phyloP scores from a whole-genome alignment of 1,284 basidiomycete species.

The Tremellales sp. region DNA sequence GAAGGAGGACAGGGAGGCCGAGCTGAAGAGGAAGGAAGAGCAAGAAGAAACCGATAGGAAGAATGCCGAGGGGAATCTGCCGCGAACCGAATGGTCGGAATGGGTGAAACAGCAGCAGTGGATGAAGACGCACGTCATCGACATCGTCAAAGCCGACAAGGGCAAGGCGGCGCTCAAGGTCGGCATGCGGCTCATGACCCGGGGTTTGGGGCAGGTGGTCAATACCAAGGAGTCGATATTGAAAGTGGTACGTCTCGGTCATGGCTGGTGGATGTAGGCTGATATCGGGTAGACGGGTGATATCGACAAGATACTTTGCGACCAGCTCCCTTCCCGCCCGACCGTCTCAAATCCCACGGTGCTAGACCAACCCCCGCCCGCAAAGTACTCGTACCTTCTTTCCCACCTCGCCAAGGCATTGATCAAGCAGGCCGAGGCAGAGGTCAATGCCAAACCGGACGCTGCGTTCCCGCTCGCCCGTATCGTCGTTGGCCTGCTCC shows the following conservation, averaged over 20 bases:
- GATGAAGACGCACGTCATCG: slow-evolving; percentile 73
- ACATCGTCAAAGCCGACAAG: slow-evolving; percentile 63
- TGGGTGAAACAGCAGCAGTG: slow-evolving; percentile 61
- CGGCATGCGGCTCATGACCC: slow-evolving; percentile 78
- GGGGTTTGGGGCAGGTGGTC: slow-evolving; percentile 87
- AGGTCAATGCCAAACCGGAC: slow-evolving; percentile 83
- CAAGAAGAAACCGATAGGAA: background rate
- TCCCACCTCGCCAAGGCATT: slow-evolving; percentile 85
- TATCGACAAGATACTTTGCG: slow-evolving; percentile 57
- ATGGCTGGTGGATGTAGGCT: slow-evolving; percentile 7
- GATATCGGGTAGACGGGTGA: slow-evolving; percentile 56
- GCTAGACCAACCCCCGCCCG: slow-evolving; percentile 14
- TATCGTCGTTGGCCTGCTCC: slow-evolving; percentile 66
- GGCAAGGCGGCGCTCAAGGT: slow-evolving; percentile 52
- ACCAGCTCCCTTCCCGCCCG: slow-evolving; percentile 41
- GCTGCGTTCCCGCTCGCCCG: slow-evolving; percentile 79
- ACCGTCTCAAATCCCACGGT: slow-evolving; percentile 51
- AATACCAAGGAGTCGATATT: slow-evolving; percentile 68
- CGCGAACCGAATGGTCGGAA: slow-evolving; percentile 64
- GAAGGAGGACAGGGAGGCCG: slow-evolving; percentile 11
- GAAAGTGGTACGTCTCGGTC: slow-evolving; percentile 52
- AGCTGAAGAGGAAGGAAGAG: slow-evolving; percentile 14
- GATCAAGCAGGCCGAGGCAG: slow-evolving; percentile 88
- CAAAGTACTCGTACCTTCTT: slow-evolving; percentile 66
- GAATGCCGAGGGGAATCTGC: slow-evolving; percentile 13